These are phyloP conservation scores for Ganoderma boninense DNA, from an alignment of 1,284 basidiomycete species.

Conservation along the genomic window DNA sequence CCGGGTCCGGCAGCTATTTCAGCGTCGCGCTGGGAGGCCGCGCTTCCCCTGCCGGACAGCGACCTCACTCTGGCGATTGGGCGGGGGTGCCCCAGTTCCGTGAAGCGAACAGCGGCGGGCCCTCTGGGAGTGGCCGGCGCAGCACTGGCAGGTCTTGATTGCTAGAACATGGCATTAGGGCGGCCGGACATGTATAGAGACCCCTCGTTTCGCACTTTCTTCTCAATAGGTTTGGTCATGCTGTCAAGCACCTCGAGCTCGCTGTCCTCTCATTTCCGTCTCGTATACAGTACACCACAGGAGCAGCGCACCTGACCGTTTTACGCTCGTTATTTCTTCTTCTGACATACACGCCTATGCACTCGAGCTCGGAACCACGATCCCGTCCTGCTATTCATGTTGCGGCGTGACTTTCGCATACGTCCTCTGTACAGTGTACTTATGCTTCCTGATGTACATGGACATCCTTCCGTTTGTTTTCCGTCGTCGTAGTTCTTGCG, in stretches of 20 bases:
- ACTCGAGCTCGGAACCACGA: background rate
- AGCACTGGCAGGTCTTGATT: background rate
- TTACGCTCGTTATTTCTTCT: background rate
- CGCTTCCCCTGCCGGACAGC: background rate
- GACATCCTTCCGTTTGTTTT: background rate
- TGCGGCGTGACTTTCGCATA: background rate
- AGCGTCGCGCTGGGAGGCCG: background rate
- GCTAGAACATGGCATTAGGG: background rate
- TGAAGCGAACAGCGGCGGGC: background rate
- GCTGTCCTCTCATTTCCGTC: background rate
- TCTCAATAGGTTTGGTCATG: background rate
- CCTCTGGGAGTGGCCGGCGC: background rate
- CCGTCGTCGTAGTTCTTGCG: slow-evolving; percentile 9
- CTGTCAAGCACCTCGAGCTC: background rate
- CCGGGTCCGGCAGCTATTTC: background rate
- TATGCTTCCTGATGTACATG: background rate
- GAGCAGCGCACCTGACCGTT: background rate
- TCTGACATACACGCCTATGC: background rate
- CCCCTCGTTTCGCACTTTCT: background rate
- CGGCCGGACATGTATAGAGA: background rate
- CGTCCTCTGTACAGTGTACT: background rate
- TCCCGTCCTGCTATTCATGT: background rate
- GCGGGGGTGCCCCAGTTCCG: background rate
- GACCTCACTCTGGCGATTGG: background rate
- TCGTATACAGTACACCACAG: background rate